Evolutionary conservation across 2,329 filamentous ascomycete species (phyloP).

Genomic region (Alternaria sp.): DNA sequence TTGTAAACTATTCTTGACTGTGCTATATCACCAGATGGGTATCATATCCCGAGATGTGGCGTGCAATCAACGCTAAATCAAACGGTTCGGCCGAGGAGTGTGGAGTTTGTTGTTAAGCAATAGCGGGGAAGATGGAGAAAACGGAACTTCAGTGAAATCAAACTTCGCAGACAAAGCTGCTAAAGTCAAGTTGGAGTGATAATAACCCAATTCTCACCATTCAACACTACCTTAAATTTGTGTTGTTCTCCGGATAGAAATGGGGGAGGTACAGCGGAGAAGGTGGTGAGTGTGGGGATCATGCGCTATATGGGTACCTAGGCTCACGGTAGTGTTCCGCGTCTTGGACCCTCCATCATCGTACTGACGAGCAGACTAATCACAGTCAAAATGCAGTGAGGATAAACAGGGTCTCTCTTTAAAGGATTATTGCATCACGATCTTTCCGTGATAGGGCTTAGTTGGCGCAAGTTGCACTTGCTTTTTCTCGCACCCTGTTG

Average conservation of each 20-base stretch:
- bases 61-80: not conserved
- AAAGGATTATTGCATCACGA: not conserved
- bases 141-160: not conserved
- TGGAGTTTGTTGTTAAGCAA: not conserved
- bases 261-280: not conserved
- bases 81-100: not conserved
- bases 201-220: not conserved
- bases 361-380: not conserved
- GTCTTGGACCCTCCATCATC: not conserved
- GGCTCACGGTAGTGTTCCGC: conserved; percentile 3
- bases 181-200: not conserved
- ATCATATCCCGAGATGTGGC: conserved; percentile 5
- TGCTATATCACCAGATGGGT: not conserved
- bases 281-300: not conserved
- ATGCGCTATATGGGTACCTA: conserved; percentile 1
- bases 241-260: not conserved
- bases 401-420: not conserved
- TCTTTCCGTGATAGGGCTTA: not conserved
- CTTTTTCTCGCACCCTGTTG: not conserved
- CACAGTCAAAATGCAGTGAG: not conserved
- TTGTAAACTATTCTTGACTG: not conserved
- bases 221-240: not conserved
- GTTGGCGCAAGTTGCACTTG: not conserved
- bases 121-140: conserved; percentile 7
- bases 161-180: not conserved